phyloP scores from a whole-genome alignment of 2,329 filamentous ascomycete genomes.

The Daldinia eschscholtzii region DNA sequence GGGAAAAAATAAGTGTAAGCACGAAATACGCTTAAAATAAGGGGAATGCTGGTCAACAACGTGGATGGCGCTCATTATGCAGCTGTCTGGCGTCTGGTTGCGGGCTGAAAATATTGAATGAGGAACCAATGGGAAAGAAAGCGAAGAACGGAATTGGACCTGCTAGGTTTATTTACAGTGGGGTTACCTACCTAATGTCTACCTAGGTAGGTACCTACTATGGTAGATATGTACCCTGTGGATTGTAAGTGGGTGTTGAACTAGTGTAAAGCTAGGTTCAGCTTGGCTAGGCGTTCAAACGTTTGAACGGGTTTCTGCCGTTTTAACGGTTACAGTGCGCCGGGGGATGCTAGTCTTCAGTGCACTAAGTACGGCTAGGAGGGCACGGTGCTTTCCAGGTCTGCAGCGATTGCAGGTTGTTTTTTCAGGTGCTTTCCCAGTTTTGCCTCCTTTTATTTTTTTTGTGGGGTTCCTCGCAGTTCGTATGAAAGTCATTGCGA shows the following conservation, averaged over 20 bases:
- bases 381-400: conserved; percentile 5
- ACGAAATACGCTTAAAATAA: conserved; percentile 14
- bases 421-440: conserved; percentile 8
- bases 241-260: conserved; percentile 1
- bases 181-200: background rate
- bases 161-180: background rate
- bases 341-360: background rate
- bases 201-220: background rate
- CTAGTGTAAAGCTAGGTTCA: conserved; percentile 10
- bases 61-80: background rate
- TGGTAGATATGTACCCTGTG: no score
- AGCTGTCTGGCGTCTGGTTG: background rate
- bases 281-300: conserved; percentile 4
- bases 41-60: conserved; percentile 5
- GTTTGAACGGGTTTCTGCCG: background rate
- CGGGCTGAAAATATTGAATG: background rate
- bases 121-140: conserved; percentile 1
- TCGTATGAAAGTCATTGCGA: conserved; percentile 34
- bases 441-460: conserved; percentile 43
- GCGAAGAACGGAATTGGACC: background rate
- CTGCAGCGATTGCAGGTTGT: no score
- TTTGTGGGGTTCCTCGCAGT: conserved; percentile 22
- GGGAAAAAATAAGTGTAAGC: background rate
- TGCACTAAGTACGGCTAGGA: background rate
- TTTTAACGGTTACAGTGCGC: background rate